A percentile compares a stretch with the other conserved stretches of the same genome.
Conservation (phyloP, 2,329 filamentous ascomycete species). For the Didymella pinodella region DNA sequence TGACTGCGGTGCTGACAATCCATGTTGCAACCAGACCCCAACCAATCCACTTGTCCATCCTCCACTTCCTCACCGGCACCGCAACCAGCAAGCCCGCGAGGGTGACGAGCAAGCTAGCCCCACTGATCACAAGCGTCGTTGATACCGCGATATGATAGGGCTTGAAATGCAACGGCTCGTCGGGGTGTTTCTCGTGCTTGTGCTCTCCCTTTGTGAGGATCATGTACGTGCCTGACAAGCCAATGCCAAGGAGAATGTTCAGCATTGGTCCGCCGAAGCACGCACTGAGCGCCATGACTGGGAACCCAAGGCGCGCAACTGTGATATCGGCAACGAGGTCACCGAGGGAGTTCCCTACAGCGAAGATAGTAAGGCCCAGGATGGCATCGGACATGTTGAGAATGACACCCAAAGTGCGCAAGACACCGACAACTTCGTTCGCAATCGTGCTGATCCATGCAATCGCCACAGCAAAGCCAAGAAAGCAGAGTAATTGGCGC, state of each 20-base stretch:
- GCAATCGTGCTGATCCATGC: conserved; percentile 97
- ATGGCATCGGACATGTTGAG: conserved; percentile 94
- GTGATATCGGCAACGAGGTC: conserved; percentile 96
- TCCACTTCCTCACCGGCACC: conserved; percentile 66
- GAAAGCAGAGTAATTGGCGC: conserved; percentile 81
- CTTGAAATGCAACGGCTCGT: conserved; percentile 69
- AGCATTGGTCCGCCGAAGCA: conserved; percentile 99
- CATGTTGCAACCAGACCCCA: conserved; percentile 81
- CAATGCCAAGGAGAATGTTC: conserved; percentile 94
- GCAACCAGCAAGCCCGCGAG: conserved; percentile 78
- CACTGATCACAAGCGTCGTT: conserved; percentile 83
- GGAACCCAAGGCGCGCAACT: conserved; percentile 89
- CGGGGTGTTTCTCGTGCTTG: conserved; percentile 71
- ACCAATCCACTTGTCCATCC: conserved; percentile 64
- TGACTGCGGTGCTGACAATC: conserved; percentile 79
- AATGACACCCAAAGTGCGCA: conserved; percentile 92
- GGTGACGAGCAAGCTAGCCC: conserved; percentile 82
- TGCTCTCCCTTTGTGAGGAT: conserved; percentile 74
- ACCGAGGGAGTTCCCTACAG: conserved; percentile 92
- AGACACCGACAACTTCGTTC: conserved; percentile 90
- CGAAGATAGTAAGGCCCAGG: conserved; percentile 92
- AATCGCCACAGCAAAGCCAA: conserved; percentile 90
- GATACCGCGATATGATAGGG: conserved; percentile 86
- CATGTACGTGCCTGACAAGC: conserved; percentile 89
- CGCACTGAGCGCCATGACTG: conserved; percentile 92